Base-by-base conservation (phyloP, 805 yeast genomes). In the Candida alai region DNA sequence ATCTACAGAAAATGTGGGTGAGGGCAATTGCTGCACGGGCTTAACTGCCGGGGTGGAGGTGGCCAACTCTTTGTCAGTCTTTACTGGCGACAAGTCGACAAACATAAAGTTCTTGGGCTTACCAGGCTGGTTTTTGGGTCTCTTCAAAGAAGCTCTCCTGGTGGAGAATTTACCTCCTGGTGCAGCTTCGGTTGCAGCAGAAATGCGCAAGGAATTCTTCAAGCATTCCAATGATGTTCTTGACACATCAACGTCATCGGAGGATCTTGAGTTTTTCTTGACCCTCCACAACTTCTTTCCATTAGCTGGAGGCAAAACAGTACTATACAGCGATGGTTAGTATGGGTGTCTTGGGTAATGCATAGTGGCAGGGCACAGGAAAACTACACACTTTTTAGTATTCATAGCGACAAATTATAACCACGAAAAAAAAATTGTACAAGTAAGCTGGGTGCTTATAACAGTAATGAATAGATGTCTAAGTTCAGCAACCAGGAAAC, bases 221-320 rank as follows among this genome's bases (percentile, higher is more conserved):
- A 65, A 59, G 45, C 72, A 66, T 39, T 63, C 68, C 35, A 51
- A 51, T 10, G 63, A 51, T 27, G 54, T 49, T 21, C 40, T 42
- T 22, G 38, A 40, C 13, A 33, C 27, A 11, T 36, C 31, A 22
- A 31, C 31, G n/a, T 34, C 14, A 23, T 43, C 45, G 12, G 26
- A 22, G 5, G 32, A 19, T 10, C 50, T 40, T 7, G 41, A 43
- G n/a, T 52, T 27, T 40, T 60, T 54, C 45, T 59, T 64, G 28
- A 65, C 68, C 52, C 71, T 60, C 72, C 72, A 66, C 42, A 65
- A 51, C 40, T 65, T 66, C 36, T 58, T 65, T 24, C 72, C 72
- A 45, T 65, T 65, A 38, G 69, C 67, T 30, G 72, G 70, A 34
- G 70, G 70, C 41, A 52, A 43, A 17, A 54, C 35, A 11, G 30